phyloP scores from a whole-genome alignment of 352 stramenopile species.

The Blastocystis sp. region DNA sequence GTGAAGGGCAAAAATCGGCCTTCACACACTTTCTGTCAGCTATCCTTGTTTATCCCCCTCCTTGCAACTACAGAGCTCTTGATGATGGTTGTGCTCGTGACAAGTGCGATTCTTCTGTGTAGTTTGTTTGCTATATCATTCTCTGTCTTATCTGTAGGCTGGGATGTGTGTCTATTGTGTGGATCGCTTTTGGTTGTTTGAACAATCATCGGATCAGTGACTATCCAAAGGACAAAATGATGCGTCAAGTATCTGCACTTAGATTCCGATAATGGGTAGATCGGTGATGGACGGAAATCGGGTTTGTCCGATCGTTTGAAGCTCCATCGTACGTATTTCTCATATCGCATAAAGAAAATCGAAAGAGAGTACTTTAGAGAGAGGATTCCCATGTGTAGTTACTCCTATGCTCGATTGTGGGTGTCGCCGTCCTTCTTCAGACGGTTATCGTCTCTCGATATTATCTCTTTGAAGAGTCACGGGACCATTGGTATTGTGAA shows the following conservation, averaged over 20 bases:
- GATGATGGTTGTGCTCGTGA: too few relatives aligned
- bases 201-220: neutral
- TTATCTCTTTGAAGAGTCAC: neutral
- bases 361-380: neutral
- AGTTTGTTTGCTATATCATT: too few relatives aligned
- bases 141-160: neutral
- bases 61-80: too few relatives aligned
- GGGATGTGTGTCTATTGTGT: neutral
- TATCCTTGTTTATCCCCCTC: too few relatives aligned
- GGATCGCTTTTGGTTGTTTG: neutral
- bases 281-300: neutral
- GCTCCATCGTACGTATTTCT: neutral
- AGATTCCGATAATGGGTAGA: neutral
- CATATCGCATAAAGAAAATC: neutral
- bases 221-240: neutral
- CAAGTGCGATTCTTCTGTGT: too few relatives aligned
- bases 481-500: neutral
- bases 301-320: neutral
- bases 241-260: neutral
- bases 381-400: neutral
- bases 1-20: too few relatives aligned
- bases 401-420: constrained; percentile 2
- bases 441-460: neutral
- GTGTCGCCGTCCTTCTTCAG: constrained; percentile 24
- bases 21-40: too few relatives aligned